Percentiles rank a stretch among this genome's conserved stretches.
Conservation (phyloP, 2,329 filamentous ascomycete species). For the Colletotrichum sojae region DNA sequence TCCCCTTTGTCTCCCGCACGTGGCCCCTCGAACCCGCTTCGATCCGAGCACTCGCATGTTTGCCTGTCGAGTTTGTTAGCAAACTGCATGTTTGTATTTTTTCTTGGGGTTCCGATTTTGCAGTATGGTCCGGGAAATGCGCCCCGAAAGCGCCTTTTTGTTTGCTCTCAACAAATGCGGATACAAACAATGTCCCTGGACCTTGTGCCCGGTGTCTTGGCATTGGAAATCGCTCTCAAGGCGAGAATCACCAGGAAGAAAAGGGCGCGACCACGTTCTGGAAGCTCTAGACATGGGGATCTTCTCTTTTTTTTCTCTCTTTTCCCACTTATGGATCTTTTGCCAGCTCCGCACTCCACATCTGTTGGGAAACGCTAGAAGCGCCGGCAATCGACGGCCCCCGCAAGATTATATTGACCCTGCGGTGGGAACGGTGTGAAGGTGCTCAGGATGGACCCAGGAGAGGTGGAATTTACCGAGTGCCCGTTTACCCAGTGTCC, state of each 20-base stretch:
- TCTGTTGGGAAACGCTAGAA: slow-evolving; percentile 9
- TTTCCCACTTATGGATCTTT: not conserved
- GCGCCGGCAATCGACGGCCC: slow-evolving; percentile 7
- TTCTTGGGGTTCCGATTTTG: too few species aligned
- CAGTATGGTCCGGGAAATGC: too few species aligned
- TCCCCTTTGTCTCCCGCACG: slow-evolving; percentile 8
- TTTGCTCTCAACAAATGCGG: slow-evolving; percentile 30
- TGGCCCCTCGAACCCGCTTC: not conserved
- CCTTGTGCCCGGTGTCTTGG: not conserved
- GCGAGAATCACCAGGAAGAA: not conserved
- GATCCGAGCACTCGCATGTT: not conserved
- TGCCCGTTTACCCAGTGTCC: not conserved
- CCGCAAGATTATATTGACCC: slow-evolving; percentile 14
- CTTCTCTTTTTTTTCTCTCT: too few species aligned
- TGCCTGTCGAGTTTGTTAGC: slow-evolving; percentile 10
- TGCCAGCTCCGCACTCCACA: slow-evolving; percentile 19
- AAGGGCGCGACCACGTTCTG: not conserved
- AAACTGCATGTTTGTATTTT: too few species aligned
- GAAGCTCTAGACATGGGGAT: too few species aligned
- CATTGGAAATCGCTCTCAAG: not conserved
- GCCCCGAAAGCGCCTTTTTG: not conserved
- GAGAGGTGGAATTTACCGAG: not conserved
- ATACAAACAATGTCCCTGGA: not conserved
- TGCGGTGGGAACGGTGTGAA: slow-evolving; percentile 18
- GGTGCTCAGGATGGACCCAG: not conserved